These are phyloP conservation scores for Fusarium chuoi DNA, from an alignment of 2,329 filamentous ascomycete species.

Conservation along the genomic window DNA sequence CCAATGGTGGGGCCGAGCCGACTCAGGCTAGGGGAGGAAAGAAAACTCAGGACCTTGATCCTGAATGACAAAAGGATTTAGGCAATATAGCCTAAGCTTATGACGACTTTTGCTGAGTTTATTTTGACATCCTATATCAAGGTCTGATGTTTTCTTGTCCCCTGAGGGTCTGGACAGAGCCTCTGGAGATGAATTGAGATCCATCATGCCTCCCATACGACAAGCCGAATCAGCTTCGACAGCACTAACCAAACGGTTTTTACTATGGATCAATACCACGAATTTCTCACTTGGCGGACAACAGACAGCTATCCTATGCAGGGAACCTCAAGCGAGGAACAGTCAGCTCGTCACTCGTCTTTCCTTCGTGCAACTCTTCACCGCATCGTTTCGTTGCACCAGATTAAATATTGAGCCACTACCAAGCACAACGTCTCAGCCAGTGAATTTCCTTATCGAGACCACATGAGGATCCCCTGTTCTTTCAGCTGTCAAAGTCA, in stretches of 20 bases:
- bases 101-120: no score
- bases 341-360: constrained; percentile 5
- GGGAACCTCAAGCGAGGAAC: constrained; percentile 27
- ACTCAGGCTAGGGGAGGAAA: constrained; percentile 7
- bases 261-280: not conserved
- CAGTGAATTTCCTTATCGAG: constrained; percentile 10
- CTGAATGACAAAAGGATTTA: no score
- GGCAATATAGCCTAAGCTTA: no score
- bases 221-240: constrained; percentile 15
- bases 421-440: not conserved
- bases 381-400: constrained; percentile 32
- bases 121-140: no score
- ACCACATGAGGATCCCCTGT: constrained; percentile 24
- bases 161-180: constrained; percentile 26
- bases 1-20: constrained; percentile 17
- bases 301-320: constrained; percentile 11
- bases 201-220: constrained; percentile 8
- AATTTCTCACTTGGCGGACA: not conserved
- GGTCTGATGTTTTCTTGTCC: no score
- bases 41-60: no score
- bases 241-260: constrained; percentile 4
- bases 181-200: constrained; percentile 23
- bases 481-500: constrained; percentile 14
- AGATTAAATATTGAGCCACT: constrained; percentile 16
- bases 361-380: constrained; percentile 25